Evolutionary conservation across 179 eudicot genomes (phyloP).

Genomic region (Beta lomatogona): DNA sequence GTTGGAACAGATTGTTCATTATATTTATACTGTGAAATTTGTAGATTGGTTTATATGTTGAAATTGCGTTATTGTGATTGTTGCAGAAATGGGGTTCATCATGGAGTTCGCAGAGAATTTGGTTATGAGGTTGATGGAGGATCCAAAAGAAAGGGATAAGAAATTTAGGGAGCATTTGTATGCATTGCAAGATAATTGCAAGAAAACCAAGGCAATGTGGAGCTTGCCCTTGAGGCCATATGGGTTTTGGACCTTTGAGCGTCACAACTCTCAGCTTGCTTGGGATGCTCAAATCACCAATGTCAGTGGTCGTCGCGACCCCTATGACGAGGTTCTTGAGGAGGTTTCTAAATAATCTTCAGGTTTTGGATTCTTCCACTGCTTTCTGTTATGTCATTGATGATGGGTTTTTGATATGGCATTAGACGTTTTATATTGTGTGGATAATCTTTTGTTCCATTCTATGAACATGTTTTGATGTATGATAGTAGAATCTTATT

Average conservation of each 20-base stretch:
- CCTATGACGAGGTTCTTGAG: slow-evolving; percentile 80
- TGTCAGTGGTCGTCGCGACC: slow-evolving; percentile 84
- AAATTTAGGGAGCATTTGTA: slow-evolving; percentile 84
- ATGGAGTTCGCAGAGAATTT: slow-evolving; percentile 96
- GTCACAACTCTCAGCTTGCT: slow-evolving; percentile 88
- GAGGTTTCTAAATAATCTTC: slow-evolving; percentile 28
- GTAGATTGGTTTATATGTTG: neutral
- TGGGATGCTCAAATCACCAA: slow-evolving; percentile 98
- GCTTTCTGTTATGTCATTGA: neutral
- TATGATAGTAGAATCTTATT: no score
- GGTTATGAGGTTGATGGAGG: slow-evolving; percentile 84
- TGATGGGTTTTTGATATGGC: neutral
- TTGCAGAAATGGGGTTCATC: slow-evolving; percentile 71
- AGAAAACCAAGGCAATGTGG: slow-evolving; percentile 92
- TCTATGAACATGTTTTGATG: neutral
- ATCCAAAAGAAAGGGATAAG: slow-evolving; percentile 77
- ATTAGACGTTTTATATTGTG: neutral
- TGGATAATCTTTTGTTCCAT: neutral
- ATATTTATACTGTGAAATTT: no score
- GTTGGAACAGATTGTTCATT: no score
- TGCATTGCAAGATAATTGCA: slow-evolving; percentile 57
- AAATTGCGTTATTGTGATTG: neutral
- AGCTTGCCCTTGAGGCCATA: slow-evolving; percentile 79
- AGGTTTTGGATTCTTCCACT: slow-evolving; percentile 4
- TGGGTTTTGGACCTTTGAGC: slow-evolving; percentile 95